A percentile compares a stretch with the other conserved stretches of the same genome.
Conservation (phyloP, 305 asterid genomes). For the Lippia alba region DNA sequence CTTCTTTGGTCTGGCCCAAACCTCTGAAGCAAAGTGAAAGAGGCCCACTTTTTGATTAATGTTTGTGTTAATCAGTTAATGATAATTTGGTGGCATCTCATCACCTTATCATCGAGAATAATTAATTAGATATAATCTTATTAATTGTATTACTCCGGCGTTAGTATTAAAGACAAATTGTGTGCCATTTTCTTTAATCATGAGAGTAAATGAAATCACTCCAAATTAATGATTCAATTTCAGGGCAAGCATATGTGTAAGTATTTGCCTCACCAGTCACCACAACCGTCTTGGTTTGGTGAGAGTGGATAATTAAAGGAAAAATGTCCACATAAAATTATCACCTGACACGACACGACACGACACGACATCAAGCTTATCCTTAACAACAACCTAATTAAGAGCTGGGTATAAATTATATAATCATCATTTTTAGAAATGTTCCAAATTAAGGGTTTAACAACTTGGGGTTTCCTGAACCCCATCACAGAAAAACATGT, state of each 20-base stretch:
- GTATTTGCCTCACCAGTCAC: conserved; percentile 30
- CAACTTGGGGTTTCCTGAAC: conserved; percentile 27
- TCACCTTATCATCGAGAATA: no score
- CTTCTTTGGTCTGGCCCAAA: no score
- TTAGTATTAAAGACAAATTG: no score
- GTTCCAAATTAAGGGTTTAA: conserved; percentile 13
- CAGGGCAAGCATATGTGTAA: conserved; percentile 18
- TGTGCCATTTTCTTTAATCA: not conserved
- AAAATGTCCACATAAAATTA: not conserved
- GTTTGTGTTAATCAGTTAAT: no score
- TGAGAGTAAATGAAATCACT: not conserved
- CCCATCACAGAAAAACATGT: conserved; percentile 19
- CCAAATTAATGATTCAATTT: conserved; percentile 34
- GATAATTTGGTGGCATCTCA: no score
- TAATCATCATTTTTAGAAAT: no score
- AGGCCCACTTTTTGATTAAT: no score
- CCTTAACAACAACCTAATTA: conserved; percentile 23
- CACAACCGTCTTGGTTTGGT: conserved; percentile 34
- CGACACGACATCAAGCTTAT: conserved; percentile 37
- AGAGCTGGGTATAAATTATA: no score
- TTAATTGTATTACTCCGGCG: no score
- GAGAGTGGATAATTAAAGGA: conserved; percentile 19
- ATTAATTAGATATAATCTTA: no score
- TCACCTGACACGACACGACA: not conserved
- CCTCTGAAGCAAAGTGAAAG: no score